Conservation (phyloP, 352 stramenopile genomes). For the Pythium angustatum region DNA sequence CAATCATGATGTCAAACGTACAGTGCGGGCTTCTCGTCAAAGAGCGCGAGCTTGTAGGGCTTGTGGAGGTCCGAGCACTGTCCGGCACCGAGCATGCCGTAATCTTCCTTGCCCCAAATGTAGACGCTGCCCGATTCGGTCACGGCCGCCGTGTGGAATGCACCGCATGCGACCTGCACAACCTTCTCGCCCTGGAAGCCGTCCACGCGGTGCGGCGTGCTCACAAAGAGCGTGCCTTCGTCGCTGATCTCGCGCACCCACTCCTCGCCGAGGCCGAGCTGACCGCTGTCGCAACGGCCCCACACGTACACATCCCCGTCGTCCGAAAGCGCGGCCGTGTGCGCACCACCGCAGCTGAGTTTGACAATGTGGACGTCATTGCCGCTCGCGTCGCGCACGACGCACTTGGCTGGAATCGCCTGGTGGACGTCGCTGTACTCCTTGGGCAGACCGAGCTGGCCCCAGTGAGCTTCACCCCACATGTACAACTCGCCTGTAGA, state of each 20-base stretch:
- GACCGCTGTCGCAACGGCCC: constrained; percentile 75
- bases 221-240: constrained; percentile 57
- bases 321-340: constrained; percentile 72
- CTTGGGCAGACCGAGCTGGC: constrained; percentile 70
- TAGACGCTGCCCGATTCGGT: constrained; percentile 68
- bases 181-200: constrained; percentile 75
- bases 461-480: constrained; percentile 85
- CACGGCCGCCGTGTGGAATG: constrained; percentile 81
- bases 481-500: constrained; percentile 65
- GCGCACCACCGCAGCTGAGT: constrained; percentile 74
- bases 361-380: constrained; percentile 66
- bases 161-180: constrained; percentile 76
- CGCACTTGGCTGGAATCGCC: constrained; percentile 65
- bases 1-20: constrained; percentile 34
- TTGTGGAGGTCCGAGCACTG: constrained; percentile 72
- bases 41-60: constrained; percentile 60
- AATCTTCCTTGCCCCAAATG: constrained; percentile 88
- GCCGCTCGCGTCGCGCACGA: constrained; percentile 44
- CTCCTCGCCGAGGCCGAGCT: constrained; percentile 65
- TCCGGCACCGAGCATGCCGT: constrained; percentile 83
- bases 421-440: constrained; percentile 64
- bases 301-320: constrained; percentile 77
- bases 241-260: constrained; percentile 70
- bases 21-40: constrained; percentile 67
- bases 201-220: constrained; percentile 54